A percentile compares a stretch with the other conserved stretches of the same genome.
Evolutionary conservation across 2,329 filamentous ascomycete species (phyloP).

Genomic region (Ophiostoma himal-ulmi): DNA sequence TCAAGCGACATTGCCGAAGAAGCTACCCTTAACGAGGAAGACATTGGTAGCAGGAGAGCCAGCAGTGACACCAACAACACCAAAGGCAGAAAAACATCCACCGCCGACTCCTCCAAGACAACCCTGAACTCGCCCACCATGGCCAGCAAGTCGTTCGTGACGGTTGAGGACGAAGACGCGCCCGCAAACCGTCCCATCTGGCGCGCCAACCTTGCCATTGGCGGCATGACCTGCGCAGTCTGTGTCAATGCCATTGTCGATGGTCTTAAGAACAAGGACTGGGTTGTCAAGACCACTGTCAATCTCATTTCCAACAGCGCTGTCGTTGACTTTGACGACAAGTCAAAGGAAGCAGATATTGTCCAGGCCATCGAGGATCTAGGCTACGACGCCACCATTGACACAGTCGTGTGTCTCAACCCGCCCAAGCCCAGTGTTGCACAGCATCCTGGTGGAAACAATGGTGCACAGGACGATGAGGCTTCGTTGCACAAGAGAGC

Average conservation of each 20-base stretch:
- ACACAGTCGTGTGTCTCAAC: constrained; percentile 41
- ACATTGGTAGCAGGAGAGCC: background rate
- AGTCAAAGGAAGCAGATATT: constrained; percentile 42
- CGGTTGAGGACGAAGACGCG: constrained; percentile 34
- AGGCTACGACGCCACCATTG: constrained; percentile 60
- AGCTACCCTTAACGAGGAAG: background rate
- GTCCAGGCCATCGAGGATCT: constrained; percentile 53
- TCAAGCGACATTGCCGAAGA: constrained; percentile 3
- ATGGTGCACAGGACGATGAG: background rate
- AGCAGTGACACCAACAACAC: background rate
- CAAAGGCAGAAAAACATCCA: background rate
- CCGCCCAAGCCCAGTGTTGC: constrained; percentile 27
- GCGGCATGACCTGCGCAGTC: constrained; percentile 68
- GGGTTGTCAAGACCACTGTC: constrained; percentile 53
- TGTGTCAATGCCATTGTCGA: constrained; percentile 60
- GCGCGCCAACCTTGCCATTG: constrained; percentile 53
- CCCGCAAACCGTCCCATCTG: constrained; percentile 36
- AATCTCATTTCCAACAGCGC: constrained; percentile 65
- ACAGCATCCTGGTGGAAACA: background rate
- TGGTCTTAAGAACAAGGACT: constrained; percentile 52
- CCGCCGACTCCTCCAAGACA: background rate
- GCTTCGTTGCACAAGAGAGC: constrained; percentile 40
- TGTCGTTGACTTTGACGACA: constrained; percentile 50
- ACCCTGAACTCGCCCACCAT: constrained; percentile 14
- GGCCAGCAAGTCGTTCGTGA: constrained; percentile 31